phyloP scores from a whole-genome alignment of 1,284 basidiomycete species.

The Anthracocystis panici-leucophaei region DNA sequence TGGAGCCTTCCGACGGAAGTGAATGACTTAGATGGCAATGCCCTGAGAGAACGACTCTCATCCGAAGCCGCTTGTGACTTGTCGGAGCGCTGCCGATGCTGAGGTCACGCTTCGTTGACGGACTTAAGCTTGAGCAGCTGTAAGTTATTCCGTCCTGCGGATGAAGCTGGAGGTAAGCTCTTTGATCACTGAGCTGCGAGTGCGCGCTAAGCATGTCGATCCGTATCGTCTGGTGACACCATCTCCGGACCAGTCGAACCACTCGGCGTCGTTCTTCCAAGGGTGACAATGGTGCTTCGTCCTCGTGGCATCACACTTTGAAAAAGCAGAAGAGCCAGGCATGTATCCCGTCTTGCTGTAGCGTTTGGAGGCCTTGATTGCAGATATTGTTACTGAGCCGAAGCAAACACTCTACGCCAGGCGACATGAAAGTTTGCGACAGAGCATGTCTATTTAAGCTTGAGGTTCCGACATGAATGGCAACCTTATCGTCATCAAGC shows the following conservation, averaged over 20 bases:
- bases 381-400: background rate
- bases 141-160: background rate
- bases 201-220: no score
- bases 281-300: background rate
- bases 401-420: background rate
- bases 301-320: background rate
- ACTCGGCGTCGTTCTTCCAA: no score
- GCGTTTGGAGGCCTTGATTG: background rate
- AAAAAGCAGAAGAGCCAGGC: background rate
- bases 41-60: background rate
- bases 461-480: background rate
- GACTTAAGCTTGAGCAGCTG: background rate
- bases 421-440: background rate
- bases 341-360: no score
- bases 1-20: conserved; percentile 2
- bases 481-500: background rate
- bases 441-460: background rate
- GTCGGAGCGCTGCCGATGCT: background rate
- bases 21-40: background rate
- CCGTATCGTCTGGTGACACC: no score
- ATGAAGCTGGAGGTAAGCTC: background rate
- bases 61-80: conserved; percentile 4
- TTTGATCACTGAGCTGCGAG: no score
- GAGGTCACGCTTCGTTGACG: background rate
- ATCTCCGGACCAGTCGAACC: no score